These are phyloP conservation scores for Mesembryanthemum crystallinum DNA, from an alignment of 148 eudicot genomes.

Conservation along the genomic window DNA sequence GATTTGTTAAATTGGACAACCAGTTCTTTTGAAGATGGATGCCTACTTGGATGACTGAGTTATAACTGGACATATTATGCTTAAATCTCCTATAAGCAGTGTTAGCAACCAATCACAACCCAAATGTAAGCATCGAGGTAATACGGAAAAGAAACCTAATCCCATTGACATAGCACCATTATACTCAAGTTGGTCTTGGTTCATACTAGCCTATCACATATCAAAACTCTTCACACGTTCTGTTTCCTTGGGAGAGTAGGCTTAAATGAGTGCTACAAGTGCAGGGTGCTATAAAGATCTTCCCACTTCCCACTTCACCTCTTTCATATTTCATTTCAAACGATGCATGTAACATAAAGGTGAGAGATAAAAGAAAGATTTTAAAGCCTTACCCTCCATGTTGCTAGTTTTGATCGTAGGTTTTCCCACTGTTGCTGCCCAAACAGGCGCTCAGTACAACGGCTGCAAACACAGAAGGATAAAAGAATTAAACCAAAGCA, in stretches of 20 bases:
- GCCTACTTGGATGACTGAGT: too few species aligned
- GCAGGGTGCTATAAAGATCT: too few species aligned
- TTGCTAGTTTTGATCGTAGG: slow-evolving; percentile 65
- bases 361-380: background rate
- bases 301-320: background rate
- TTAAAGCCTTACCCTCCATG: slow-evolving; percentile 71
- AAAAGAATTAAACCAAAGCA: background rate
- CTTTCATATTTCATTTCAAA: background rate
- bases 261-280: background rate
- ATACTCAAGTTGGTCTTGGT: background rate
- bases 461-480: slow-evolving; percentile 41
- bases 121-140: background rate
- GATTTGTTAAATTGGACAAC: too few species aligned
- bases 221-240: background rate
- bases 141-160: background rate
- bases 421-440: slow-evolving; percentile 76
- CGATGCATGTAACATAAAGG: background rate
- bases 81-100: too few species aligned
- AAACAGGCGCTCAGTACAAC: slow-evolving; percentile 74
- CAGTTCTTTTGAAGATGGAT: too few species aligned
- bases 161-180: background rate
- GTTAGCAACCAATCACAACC: background rate
- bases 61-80: too few species aligned
- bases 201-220: background rate
- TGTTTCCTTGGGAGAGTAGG: background rate